phyloP scores from a whole-genome alignment of 2,329 filamentous ascomycete species.

The Aspergillus unguis region DNA sequence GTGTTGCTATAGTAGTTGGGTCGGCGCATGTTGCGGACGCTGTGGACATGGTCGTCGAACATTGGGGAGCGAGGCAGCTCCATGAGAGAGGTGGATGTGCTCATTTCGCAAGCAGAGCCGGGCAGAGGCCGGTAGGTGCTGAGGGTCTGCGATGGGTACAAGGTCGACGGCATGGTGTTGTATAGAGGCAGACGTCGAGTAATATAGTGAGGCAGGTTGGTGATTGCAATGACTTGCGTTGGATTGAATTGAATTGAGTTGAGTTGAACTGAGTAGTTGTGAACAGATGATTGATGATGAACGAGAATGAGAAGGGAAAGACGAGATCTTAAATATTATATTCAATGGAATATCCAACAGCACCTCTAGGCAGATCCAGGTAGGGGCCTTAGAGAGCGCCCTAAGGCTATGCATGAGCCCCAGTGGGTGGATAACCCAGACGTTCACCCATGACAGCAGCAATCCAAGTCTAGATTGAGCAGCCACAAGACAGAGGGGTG shows the following conservation, averaged over 20 bases:
- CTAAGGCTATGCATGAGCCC: constrained; percentile 4
- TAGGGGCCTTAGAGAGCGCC: not conserved
- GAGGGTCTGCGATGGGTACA: not conserved
- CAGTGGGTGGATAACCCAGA: not conserved
- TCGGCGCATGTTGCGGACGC: not conserved
- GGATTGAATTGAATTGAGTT: not conserved
- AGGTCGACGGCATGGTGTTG: not conserved
- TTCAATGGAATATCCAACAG: not conserved
- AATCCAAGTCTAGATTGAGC: constrained; percentile 1
- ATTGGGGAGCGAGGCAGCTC: too few relatives aligned
- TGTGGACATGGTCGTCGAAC: not conserved
- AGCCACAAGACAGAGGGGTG: not conserved
- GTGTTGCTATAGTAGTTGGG: constrained; percentile 14
- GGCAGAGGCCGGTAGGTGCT: constrained; percentile 1
- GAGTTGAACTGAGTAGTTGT: not conserved
- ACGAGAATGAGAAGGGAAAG: not conserved
- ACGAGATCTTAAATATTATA: not conserved
- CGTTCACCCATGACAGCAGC: not conserved
- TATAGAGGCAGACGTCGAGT: not conserved
- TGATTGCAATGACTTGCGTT: not conserved
- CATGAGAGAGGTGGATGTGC: not conserved
- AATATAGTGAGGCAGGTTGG: not conserved
- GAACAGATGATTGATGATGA: not conserved
- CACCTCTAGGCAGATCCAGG: not conserved
- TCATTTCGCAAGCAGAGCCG: not conserved